phyloP scores from a whole-genome alignment of 202 grass and related monocot species.

The Eragrostis tef region DNA sequence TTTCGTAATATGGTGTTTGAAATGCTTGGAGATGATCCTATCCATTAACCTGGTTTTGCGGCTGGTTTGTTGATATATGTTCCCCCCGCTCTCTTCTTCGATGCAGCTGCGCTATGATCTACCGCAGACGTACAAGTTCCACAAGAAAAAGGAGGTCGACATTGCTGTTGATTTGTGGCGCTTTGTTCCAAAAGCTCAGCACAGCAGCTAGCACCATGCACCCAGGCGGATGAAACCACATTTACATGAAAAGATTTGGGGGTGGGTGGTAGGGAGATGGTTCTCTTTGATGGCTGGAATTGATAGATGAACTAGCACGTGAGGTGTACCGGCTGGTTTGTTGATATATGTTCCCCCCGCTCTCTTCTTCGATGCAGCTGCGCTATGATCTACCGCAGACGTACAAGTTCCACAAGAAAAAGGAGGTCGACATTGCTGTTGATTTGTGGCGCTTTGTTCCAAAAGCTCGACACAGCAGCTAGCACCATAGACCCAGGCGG shows the following conservation, averaged over 20 bases:
- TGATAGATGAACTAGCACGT: background rate
- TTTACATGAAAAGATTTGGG: background rate
- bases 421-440: slow-evolving; percentile 72
- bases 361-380: slow-evolving; percentile 48
- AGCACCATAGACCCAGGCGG: background rate
- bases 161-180: slow-evolving; percentile 88
- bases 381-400: slow-evolving; percentile 72
- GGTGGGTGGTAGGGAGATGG: background rate
- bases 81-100: background rate
- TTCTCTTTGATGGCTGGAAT: background rate
- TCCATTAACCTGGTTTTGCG: background rate
- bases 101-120: slow-evolving; percentile 80
- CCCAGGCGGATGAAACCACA: background rate
- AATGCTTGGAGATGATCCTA: background rate
- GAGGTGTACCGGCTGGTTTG: background rate
- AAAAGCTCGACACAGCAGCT: slow-evolving; percentile 9
- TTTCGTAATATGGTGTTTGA: background rate
- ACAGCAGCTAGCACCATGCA: background rate
- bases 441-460: slow-evolving; percentile 93
- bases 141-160: slow-evolving; percentile 80
- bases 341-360: background rate
- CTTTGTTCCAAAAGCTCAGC: slow-evolving; percentile 57
- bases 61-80: background rate
- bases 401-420: slow-evolving; percentile 89
- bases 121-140: slow-evolving; percentile 74